These are phyloP conservation scores for Epichloe elymi DNA, from an alignment of 2,329 filamentous ascomycete species.

Conservation along the genomic window DNA sequence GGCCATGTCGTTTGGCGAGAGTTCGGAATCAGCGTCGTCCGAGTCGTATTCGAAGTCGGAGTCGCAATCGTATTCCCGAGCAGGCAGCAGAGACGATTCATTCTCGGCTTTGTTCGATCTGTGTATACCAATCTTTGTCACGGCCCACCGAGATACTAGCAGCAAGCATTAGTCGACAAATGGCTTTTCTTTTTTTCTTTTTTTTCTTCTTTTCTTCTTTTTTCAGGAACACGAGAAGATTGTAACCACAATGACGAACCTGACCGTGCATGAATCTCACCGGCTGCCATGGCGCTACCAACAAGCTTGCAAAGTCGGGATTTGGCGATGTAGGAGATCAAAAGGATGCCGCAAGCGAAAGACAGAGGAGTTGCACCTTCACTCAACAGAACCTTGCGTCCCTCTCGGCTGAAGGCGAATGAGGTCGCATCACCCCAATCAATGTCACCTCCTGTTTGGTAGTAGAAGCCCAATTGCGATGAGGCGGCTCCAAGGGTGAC, in stretches of 20 bases:
- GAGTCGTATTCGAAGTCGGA: conserved; percentile 5
- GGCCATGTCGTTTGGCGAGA: background rate
- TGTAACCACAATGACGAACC: conserved; percentile 10
- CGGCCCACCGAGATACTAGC: conserved; percentile 2
- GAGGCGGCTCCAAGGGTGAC: conserved; percentile 16
- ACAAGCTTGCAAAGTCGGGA: conserved; percentile 12
- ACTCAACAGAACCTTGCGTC: conserved; percentile 18
- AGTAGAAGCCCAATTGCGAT: conserved; percentile 19
- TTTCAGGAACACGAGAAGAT: background rate
- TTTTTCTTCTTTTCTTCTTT: no score
- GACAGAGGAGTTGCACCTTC: conserved; percentile 16
- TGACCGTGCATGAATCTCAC: conserved; percentile 10
- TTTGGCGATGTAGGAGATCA: conserved; percentile 13
- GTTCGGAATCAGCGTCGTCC: conserved; percentile 1
- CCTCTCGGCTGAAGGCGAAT: conserved; percentile 18
- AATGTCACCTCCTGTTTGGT: conserved; percentile 19
- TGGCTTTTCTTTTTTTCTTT: background rate
- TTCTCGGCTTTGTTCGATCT: background rate
- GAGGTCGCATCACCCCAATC: conserved; percentile 19
- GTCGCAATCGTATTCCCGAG: conserved; percentile 1
- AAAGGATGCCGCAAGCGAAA: conserved; percentile 11
- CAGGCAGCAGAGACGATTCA: conserved; percentile 4
- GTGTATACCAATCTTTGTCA: background rate
- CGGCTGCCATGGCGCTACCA: conserved; percentile 11
- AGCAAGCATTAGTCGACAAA: background rate